Evolutionary conservation across 1,139 yeast species (phyloP), one percentile per base, ranked within the genome.

Genomic region (Yamadazyma siamensis): DNA sequence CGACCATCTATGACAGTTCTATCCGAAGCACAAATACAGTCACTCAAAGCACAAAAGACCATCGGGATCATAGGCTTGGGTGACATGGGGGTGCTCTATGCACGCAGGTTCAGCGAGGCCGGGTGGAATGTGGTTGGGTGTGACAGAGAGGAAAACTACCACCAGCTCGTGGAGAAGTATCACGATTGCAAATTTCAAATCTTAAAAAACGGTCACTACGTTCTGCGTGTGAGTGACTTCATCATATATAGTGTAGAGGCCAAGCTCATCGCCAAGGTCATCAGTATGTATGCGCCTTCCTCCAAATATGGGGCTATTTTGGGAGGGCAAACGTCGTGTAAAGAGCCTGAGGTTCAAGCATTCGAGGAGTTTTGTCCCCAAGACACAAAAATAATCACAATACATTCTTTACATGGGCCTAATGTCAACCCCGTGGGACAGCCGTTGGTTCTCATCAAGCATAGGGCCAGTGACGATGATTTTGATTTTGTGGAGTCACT

Each of bases 311-410:
- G 95, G 3, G 83, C 95, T 4, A 76, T 88, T 30, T 95, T 91
- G 8, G 98, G 98, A n/a, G 98, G 98, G 4, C 98, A 91, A 56
- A 89, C 98, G 0, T 85, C 95, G 5, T 91, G 97, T 61, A 91
- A 91, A 52, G 81, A 77, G 13, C 95, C 95, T 0, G 98, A 91
- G 52, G 82, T 91, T 25, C 67, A 63, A 13, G 96, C 97, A 0
- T 86, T 91, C 53, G 96, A 88, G 47, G 62, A 65, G 33, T 61
- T 72, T 44, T 55, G 87, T 23, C 96, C 97, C 0, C 39, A 49
- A 1, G 98, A 91, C 55, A 81, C 77, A 4, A 84, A 86, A 29
- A 91, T 91, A 23, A 74, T 91, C 11, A 75, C 95, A 1, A 71
- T 94, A 21, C 98, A 91, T 54, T 89, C 97, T 0, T 64, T 91